A percentile compares a stretch with the other conserved stretches of the same genome.
Evolutionary conservation across 2,329 filamentous ascomycete species (phyloP).

Genomic region (Pseudogymnoascus sp.): DNA sequence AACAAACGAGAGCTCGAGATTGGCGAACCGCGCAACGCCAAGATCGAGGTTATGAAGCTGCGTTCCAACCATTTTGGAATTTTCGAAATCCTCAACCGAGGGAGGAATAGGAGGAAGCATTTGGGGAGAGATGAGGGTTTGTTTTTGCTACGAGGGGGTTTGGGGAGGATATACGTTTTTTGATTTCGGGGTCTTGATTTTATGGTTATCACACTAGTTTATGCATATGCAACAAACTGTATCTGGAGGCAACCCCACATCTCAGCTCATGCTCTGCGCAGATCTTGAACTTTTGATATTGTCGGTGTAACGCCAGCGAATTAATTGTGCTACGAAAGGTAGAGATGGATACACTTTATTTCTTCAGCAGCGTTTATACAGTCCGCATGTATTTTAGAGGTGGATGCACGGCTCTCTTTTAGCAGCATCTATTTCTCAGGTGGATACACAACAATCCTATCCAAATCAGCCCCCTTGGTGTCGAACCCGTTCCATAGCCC

Average conservation of each 20-base stretch:
- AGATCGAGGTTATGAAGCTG: neutral
- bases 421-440: conserved; percentile 33
- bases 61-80: neutral
- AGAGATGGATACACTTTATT: too few relatives aligned
- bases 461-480: conserved; percentile 50
- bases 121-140: too few relatives aligned
- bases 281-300: neutral
- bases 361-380: too few relatives aligned
- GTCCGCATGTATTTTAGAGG: neutral
- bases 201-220: neutral
- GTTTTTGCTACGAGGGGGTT: too few relatives aligned
- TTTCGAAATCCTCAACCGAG: neutral
- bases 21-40: neutral
- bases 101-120: neutral
- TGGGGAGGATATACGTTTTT: neutral
- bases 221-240: neutral
- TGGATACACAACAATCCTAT: conserved; percentile 54
- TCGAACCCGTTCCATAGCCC: conserved; percentile 50
- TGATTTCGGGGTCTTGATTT: neutral
- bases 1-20: neutral
- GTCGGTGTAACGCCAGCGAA: neutral
- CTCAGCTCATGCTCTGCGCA: neutral
- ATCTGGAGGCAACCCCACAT: neutral
- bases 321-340: neutral
- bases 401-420: too few relatives aligned